Evolutionary conservation across 2,329 filamentous ascomycete genomes (phyloP).

Genomic region (Pseudocercospora cruenta): DNA sequence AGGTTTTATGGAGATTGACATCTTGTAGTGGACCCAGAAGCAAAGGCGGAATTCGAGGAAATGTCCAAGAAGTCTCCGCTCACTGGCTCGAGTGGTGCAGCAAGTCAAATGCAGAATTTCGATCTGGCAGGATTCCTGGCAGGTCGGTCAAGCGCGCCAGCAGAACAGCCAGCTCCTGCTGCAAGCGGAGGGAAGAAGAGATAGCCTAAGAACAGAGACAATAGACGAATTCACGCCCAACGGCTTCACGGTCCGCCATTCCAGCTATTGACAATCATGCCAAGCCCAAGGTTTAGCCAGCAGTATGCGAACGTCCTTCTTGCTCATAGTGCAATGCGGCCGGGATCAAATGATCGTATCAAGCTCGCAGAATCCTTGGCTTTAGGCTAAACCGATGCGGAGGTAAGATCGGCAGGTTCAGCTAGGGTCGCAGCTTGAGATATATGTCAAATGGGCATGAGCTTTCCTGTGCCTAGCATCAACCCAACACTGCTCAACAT

Average conservation of each 20-base stretch:
- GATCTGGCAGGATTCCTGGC: conserved; percentile 72
- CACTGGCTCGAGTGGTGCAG: conserved; percentile 44
- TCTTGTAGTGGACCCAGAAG: conserved; percentile 87
- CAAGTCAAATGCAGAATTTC: conserved; percentile 63
- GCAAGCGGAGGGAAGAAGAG: conserved; percentile 28
- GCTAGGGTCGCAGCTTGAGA: not conserved
- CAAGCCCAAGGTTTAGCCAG: not conserved
- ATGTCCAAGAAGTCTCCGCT: conserved; percentile 78
- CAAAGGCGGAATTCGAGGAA: conserved; percentile 88
- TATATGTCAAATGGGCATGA: not conserved
- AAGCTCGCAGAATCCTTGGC: not conserved
- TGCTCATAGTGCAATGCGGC: not conserved
- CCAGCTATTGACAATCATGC: not conserved
- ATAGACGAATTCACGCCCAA: not conserved
- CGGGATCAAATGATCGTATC: not conserved
- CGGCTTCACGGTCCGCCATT: not conserved
- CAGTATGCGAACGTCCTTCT: not conserved
- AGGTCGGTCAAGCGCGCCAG: conserved; percentile 46
- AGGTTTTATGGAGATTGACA: conserved; percentile 20
- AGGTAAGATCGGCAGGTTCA: conserved; percentile 10
- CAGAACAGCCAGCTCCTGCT: conserved; percentile 14
- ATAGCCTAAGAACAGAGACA: conserved; percentile 12
- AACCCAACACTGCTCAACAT: conserved; percentile 11
- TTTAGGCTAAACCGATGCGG: conserved; percentile 18
- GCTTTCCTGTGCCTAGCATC: not conserved